phyloP scores from a whole-genome alignment of 345 rosid species.

The Eucalyptus regnans region DNA sequence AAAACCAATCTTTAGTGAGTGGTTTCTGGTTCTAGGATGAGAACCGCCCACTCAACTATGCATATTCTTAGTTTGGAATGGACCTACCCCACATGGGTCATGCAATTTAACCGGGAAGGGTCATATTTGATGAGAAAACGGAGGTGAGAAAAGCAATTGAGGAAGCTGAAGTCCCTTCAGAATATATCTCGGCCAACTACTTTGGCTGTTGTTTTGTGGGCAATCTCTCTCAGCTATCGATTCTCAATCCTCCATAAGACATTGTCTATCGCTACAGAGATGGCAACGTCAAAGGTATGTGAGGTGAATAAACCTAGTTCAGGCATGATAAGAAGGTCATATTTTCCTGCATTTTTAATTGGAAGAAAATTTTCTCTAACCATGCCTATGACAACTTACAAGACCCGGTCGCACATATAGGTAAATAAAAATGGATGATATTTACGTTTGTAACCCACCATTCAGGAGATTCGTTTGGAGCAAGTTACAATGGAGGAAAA shows the following conservation, averaged over 20 bases:
- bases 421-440: neutral
- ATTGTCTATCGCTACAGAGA: slow-evolving; percentile 40
- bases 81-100: slow-evolving; percentile 61
- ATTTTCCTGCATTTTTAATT: neutral
- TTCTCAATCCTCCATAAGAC: slow-evolving; percentile 48
- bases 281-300: slow-evolving; percentile 50
- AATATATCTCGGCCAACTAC: slow-evolving; percentile 60
- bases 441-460: neutral
- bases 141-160: slow-evolving; percentile 64
- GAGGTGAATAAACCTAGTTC: neutral
- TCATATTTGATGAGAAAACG: slow-evolving; percentile 70
- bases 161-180: slow-evolving; percentile 55
- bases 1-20: rapidly evolving
- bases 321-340: neutral
- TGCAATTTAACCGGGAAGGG: slow-evolving; percentile 60
- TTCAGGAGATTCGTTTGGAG: neutral
- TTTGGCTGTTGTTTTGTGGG: slow-evolving; percentile 70
- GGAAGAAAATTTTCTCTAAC: neutral
- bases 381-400: neutral
- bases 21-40: rapidly evolving
- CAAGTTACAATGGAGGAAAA: neutral
- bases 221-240: slow-evolving; percentile 47
- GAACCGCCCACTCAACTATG: rapidly evolving
- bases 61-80: too few species aligned
- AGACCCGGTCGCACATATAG: neutral